These are phyloP conservation scores for Colletotrichum limetticola DNA, from an alignment of 2,329 filamentous ascomycete species.

Conservation along the genomic window DNA sequence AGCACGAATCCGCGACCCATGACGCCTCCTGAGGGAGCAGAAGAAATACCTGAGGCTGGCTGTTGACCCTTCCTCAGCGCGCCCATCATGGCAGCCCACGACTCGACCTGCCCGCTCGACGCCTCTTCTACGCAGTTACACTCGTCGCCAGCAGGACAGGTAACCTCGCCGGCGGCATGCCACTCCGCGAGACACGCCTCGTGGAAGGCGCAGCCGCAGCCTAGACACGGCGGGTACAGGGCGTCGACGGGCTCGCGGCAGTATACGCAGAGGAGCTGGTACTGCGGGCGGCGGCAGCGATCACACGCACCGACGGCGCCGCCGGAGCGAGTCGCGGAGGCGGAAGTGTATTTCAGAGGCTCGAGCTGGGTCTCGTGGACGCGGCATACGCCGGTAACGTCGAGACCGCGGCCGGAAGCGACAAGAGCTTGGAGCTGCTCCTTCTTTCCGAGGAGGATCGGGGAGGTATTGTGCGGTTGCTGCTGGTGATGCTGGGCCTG, in stretches of 20 bases:
- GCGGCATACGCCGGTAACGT: slow-evolving; percentile 71
- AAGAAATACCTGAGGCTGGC: background rate
- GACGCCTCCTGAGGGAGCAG: background rate
- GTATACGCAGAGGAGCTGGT: slow-evolving; percentile 70
- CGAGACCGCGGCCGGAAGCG: slow-evolving; percentile 66
- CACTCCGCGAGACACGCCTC: slow-evolving; percentile 68
- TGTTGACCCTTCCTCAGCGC: slow-evolving; percentile 48
- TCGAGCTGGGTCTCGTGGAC: slow-evolving; percentile 72
- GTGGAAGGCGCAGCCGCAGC: slow-evolving; percentile 72
- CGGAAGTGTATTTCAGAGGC: slow-evolving; percentile 61
- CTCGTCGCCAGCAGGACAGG: slow-evolving; percentile 73
- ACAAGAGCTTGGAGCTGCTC: slow-evolving; percentile 62
- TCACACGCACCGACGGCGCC: slow-evolving; percentile 62
- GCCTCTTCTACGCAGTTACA: slow-evolving; percentile 71
- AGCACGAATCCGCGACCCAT: slow-evolving; percentile 32
- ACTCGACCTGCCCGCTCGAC: slow-evolving; percentile 67
- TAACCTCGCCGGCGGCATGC: slow-evolving; percentile 65
- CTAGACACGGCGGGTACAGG: slow-evolving; percentile 69
- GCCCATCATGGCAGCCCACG: slow-evolving; percentile 67
- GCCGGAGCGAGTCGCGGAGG: slow-evolving; percentile 48
- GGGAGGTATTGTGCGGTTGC: slow-evolving; percentile 55
- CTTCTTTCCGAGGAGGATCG: slow-evolving; percentile 67
- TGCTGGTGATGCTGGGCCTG: slow-evolving; percentile 4
- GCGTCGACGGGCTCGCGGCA: slow-evolving; percentile 70
- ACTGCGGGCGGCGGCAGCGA: slow-evolving; percentile 64